phyloP scores from a whole-genome alignment of 2,329 filamentous ascomycete genomes.

The Drechslerella stenobrocha region DNA sequence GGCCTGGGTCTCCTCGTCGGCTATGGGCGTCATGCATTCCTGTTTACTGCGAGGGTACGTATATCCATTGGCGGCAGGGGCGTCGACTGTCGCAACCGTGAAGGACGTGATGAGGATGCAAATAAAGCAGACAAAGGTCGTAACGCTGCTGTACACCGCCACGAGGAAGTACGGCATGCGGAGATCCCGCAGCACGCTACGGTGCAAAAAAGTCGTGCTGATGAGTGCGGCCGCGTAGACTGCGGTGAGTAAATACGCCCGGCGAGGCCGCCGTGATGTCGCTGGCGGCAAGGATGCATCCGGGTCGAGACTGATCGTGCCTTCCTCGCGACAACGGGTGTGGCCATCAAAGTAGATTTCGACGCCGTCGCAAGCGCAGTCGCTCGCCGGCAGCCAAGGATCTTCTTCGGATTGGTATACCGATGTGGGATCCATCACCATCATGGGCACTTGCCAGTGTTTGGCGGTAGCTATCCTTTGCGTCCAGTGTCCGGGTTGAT shows the following conservation, averaged over 20 bases:
- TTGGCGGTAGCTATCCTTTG: too few relatives aligned
- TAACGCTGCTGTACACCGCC: constrained; percentile 25
- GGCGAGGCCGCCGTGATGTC: not conserved
- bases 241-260: not conserved
- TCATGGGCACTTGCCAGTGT: too few relatives aligned
- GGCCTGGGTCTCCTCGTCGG: not conserved
- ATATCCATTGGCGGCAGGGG: too few relatives aligned
- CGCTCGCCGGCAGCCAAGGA: too few relatives aligned
- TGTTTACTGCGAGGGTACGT: too few relatives aligned
- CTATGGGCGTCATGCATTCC: not conserved
- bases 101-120: not conserved
- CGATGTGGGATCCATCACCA: too few relatives aligned
- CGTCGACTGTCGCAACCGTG: too few relatives aligned
- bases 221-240: constrained; percentile 9
- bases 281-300: not conserved
- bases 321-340: not conserved
- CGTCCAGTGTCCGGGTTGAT: too few relatives aligned
- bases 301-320: not conserved
- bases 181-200: not conserved
- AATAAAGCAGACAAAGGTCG: not conserved
- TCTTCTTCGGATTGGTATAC: too few relatives aligned
- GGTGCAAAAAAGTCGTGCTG: not conserved
- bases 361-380: not conserved
- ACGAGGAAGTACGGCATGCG: constrained; percentile 20
- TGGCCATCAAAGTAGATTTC: constrained; percentile 13